A percentile compares a stretch with the other conserved stretches of the same genome.
phyloP scores from a whole-genome alignment of 192 early-diverging fungal genomes.

The Backusella psychrophila region DNA sequence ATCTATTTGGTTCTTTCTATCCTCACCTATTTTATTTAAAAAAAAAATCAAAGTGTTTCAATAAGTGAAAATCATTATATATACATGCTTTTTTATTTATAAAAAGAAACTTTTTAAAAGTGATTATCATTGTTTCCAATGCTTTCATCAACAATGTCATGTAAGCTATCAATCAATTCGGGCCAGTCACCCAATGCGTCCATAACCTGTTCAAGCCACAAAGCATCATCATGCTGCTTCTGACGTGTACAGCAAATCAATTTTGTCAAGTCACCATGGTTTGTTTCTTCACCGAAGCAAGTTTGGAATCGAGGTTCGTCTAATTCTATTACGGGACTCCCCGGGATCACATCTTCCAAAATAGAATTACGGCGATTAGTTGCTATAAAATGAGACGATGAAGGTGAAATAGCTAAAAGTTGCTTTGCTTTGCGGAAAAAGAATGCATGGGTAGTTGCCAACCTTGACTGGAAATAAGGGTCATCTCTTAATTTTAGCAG shows the following conservation, averaged over 20 bases:
- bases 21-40: not conserved
- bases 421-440: conserved; percentile 18
- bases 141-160: conserved; percentile 23
- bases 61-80: not conserved
- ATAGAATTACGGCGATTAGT: conserved; percentile 20
- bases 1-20: not conserved
- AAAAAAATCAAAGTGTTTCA: not conserved
- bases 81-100: not conserved
- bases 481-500: not conserved
- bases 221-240: conserved; percentile 24
- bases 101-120: not conserved
- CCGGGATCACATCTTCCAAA: not conserved
- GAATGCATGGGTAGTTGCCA: conserved; percentile 4
- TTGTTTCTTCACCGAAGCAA: not conserved
- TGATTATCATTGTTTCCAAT: not conserved
- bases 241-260: conserved; percentile 18
- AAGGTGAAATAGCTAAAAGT: not conserved
- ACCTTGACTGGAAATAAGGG: conserved; percentile 3
- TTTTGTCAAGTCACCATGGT: conserved; percentile 15
- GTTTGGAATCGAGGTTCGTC: conserved; percentile 13
- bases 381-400: not conserved
- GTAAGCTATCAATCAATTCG: conserved; percentile 19
- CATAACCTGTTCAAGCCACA: conserved; percentile 28
- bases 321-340: not conserved
- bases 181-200: conserved; percentile 30